These are phyloP conservation scores for Aspergillus pseudotamarii DNA, from an alignment of 2,329 filamentous ascomycete species.

Conservation along the genomic window DNA sequence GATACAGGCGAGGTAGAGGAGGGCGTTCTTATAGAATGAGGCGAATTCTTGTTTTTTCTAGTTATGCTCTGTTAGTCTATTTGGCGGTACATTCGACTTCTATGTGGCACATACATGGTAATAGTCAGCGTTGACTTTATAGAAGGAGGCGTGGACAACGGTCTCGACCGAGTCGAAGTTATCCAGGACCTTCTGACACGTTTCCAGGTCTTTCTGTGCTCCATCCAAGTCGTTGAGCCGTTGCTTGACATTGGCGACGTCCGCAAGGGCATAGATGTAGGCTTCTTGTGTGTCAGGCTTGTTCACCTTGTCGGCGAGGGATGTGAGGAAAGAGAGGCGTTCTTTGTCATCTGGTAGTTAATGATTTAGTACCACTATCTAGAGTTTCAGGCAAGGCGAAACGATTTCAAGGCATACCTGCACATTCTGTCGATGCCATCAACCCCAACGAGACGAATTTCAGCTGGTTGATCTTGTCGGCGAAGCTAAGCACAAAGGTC, in stretches of 20 bases:
- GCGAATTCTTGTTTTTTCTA: slow-evolving; percentile 86
- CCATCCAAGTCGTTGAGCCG: slow-evolving; percentile 77
- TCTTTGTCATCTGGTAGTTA: slow-evolving; percentile 74
- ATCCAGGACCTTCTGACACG: slow-evolving; percentile 85
- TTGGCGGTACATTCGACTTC: not conserved
- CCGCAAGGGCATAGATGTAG: slow-evolving; percentile 89
- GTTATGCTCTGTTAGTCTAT: slow-evolving; percentile 12
- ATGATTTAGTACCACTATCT: slow-evolving; percentile 10
- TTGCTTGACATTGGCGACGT: slow-evolving; percentile 85
- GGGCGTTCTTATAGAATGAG: slow-evolving; percentile 94
- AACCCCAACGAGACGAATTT: slow-evolving; percentile 92
- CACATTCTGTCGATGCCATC: slow-evolving; percentile 80
- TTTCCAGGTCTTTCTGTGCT: slow-evolving; percentile 82
- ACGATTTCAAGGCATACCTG: slow-evolving; percentile 23
- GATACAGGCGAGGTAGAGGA: slow-evolving; percentile 96
- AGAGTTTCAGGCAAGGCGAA: not conserved
- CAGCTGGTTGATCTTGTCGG: slow-evolving; percentile 98
- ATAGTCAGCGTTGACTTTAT: slow-evolving; percentile 91
- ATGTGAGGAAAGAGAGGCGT: slow-evolving; percentile 79
- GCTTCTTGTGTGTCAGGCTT: slow-evolving; percentile 93
- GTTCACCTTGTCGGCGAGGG: slow-evolving; percentile 84
- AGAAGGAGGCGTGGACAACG: slow-evolving; percentile 93
- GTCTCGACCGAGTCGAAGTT: slow-evolving; percentile 93
- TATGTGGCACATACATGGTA: slow-evolving; percentile 65
- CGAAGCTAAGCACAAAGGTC: slow-evolving; percentile 92